Evolutionary conservation across 1,139 yeast genomes (phyloP).

Genomic region (Nadsonia commutata): DNA sequence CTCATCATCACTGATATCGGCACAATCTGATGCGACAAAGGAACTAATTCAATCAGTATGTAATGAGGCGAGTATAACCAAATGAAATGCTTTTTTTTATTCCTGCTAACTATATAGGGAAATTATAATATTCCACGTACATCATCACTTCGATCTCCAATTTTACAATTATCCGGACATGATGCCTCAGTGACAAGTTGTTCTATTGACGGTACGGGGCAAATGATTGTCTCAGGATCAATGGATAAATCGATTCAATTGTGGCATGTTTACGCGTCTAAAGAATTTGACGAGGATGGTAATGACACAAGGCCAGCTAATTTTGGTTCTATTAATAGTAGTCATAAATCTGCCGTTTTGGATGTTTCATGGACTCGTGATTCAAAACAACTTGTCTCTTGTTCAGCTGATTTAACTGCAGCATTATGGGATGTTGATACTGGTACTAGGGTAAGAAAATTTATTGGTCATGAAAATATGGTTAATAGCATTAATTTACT

Average conservation of each 20-base stretch:
- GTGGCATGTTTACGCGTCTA: background rate
- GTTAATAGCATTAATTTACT: slow-evolving; percentile 39
- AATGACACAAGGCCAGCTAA: background rate
- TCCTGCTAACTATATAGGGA: background rate
- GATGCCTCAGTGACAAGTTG: background rate
- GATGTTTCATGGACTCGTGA: slow-evolving; percentile 34
- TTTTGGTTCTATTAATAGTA: background rate
- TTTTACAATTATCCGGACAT: background rate
- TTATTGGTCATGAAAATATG: slow-evolving; percentile 36
- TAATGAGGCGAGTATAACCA: background rate
- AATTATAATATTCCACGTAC: background rate
- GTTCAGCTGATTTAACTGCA: slow-evolving; percentile 35
- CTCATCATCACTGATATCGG: background rate
- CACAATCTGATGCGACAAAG: background rate
- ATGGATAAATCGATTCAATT: background rate
- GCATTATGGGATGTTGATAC: slow-evolving; percentile 36
- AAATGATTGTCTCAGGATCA: background rate
- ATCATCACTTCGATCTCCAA: background rate
- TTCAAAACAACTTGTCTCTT: slow-evolving; percentile 21
- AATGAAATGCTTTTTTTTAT: too few relatives aligned
- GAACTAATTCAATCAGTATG: background rate
- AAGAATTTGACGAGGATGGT: background rate
- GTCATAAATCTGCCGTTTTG: slow-evolving; percentile 39
- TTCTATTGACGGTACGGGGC: background rate
- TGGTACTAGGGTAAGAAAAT: slow-evolving; percentile 41